Conservation (phyloP, 2,329 filamentous ascomycete species). For the Macrophomina pseudophaseolina region DNA sequence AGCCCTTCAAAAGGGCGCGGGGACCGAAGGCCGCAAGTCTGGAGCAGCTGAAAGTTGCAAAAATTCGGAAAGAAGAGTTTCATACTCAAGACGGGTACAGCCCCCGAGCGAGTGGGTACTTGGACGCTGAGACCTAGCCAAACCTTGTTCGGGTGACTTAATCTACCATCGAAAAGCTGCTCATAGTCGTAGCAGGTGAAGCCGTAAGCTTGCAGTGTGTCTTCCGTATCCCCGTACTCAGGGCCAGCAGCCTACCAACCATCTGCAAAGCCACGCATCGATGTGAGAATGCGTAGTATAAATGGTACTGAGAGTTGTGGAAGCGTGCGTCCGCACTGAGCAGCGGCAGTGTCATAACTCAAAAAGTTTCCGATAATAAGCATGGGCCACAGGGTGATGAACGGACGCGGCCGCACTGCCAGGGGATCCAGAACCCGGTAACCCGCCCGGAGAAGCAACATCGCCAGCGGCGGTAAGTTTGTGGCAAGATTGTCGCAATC, state of each 20-base stretch:
- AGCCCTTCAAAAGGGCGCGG: too few species aligned
- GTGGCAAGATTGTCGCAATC: conserved; percentile 3
- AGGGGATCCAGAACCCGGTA: not conserved
- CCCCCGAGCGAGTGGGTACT: not conserved
- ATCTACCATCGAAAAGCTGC: not conserved
- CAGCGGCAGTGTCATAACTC: not conserved
- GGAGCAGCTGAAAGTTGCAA: not conserved
- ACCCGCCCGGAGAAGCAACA: not conserved
- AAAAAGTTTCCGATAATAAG: not conserved
- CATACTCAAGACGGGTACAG: not conserved
- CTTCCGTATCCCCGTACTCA: not conserved
- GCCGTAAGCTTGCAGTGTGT: not conserved
- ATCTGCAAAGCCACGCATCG: not conserved
- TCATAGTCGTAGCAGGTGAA: not conserved
- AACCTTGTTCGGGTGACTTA: not conserved
- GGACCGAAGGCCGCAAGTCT: not conserved
- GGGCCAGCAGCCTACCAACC: not conserved
- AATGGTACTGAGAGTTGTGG: not conserved
- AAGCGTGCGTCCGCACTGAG: not conserved
- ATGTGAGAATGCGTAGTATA: not conserved
- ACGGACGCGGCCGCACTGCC: not conserved
- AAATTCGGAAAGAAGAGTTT: not conserved
- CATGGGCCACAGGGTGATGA: not conserved
- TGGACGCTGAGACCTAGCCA: not conserved
- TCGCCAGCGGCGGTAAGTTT: not conserved